Percentiles rank a stretch among this genome's conserved stretches.
Conservation (phyloP, 2,329 filamentous ascomycete genomes). For the Apiospora hydei region DNA sequence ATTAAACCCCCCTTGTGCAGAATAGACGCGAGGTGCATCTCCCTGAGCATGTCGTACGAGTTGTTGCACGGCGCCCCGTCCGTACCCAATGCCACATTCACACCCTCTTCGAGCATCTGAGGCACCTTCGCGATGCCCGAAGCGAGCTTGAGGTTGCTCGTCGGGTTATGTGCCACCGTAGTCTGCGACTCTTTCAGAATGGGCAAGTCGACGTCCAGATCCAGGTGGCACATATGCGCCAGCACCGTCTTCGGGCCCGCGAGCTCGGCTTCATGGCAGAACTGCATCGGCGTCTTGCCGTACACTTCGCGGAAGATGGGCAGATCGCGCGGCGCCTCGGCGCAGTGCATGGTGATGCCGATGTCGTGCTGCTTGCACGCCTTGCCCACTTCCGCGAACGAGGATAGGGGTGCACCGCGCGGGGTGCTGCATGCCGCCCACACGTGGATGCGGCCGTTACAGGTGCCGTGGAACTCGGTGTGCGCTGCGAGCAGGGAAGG, state of each 20-base stretch:
- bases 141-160: conserved; percentile 59
- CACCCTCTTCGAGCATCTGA: conserved; percentile 48
- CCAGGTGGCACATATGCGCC: conserved; percentile 60
- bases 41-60: conserved; percentile 58
- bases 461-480: conserved; percentile 40
- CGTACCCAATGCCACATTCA: conserved; percentile 58
- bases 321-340: conserved; percentile 50
- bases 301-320: conserved; percentile 48
- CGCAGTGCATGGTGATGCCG: conserved; percentile 55
- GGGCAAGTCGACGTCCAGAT: conserved; percentile 49
- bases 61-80: conserved; percentile 62
- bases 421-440: conserved; percentile 57
- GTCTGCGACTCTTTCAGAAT: conserved; percentile 48
- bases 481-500: conserved; percentile 43
- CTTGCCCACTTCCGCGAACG: conserved; percentile 49
- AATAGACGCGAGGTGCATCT: conserved; percentile 59
- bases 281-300: conserved; percentile 51
- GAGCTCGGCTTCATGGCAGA: conserved; percentile 47
- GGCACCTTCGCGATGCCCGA: conserved; percentile 57
- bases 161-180: conserved; percentile 58
- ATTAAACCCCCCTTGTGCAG: conserved; percentile 53
- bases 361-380: conserved; percentile 48
- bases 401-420: conserved; percentile 48
- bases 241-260: conserved; percentile 53
- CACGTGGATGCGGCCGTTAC: conserved; percentile 51